These are phyloP conservation scores for Geotrichum reessii DNA, from an alignment of 1,139 yeast species.

Conservation along the genomic window DNA sequence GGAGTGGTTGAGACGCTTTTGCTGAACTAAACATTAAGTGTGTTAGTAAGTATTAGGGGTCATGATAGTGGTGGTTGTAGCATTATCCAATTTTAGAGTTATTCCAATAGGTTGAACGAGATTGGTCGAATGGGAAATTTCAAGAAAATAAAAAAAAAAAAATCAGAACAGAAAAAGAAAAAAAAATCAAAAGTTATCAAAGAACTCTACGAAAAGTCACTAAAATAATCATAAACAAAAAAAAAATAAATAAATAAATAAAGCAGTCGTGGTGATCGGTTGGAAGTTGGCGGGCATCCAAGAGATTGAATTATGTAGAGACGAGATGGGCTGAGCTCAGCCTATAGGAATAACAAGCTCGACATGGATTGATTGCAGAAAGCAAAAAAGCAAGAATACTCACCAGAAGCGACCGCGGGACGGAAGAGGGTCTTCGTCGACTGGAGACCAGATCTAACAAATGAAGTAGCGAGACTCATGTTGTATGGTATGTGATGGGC, in stretches of 20 bases:
- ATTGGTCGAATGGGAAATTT: constrained; percentile 4
- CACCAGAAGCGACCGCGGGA: constrained; percentile 18
- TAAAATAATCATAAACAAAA: background rate
- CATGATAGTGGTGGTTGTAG: constrained; percentile 5
- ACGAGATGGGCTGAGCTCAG: background rate
- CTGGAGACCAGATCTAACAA: constrained; percentile 18
- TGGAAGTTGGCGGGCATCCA: background rate
- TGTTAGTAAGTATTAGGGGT: background rate
- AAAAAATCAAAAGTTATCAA: no score
- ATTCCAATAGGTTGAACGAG: constrained; percentile 4
- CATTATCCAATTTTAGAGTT: background rate
- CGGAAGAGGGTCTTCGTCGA: constrained; percentile 17
- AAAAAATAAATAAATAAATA: no score
- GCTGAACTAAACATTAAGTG: constrained; percentile 15
- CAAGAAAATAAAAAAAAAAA: background rate
- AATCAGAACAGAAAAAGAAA: background rate
- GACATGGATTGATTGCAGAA: background rate
- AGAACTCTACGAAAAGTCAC: background rate
- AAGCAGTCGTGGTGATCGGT: background rate
- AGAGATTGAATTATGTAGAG: background rate
- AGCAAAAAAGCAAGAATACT: constrained; percentile 4
- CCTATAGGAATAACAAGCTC: background rate
- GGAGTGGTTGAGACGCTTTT: constrained; percentile 26
- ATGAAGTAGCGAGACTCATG: constrained; percentile 19
- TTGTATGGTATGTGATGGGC: background rate